phyloP scores from a whole-genome alignment of 441 rosid species.

The Flueggea neowawraea region DNA sequence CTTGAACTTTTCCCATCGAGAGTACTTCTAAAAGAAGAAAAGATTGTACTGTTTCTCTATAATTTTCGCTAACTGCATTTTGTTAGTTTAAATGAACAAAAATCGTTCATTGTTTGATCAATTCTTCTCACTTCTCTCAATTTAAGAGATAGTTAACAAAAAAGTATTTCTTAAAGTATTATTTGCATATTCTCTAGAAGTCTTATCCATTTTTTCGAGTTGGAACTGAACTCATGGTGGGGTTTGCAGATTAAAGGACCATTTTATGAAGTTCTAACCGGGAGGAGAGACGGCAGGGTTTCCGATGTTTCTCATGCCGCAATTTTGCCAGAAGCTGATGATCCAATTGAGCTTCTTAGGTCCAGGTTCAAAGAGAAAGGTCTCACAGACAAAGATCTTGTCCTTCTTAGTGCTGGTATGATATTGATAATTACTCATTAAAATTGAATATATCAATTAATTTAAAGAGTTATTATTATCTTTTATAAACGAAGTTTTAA shows the following conservation, averaged over 20 bases:
- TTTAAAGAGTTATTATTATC: too few relatives aligned
- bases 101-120: too few relatives aligned
- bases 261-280: slow-evolving; percentile 46
- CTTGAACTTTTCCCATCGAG: too few relatives aligned
- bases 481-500: too few relatives aligned
- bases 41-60: too few relatives aligned
- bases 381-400: slow-evolving; percentile 60
- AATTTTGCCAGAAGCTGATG: slow-evolving; percentile 51
- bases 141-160: too few relatives aligned
- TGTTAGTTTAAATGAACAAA: too few relatives aligned
- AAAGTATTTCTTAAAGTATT: too few relatives aligned
- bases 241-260: slow-evolving; percentile 48
- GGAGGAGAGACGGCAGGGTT: slow-evolving; percentile 63
- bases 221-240: neutral
- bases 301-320: slow-evolving; percentile 33
- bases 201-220: neutral
- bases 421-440: neutral
- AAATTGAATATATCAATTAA: neutral
- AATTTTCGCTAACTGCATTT: too few relatives aligned
- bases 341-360: slow-evolving; percentile 42
- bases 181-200: too few relatives aligned
- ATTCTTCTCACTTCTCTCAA: too few relatives aligned
- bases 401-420: slow-evolving; percentile 60
- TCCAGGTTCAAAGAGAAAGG: slow-evolving; percentile 56
- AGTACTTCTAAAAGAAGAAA: too few relatives aligned